Base-by-base conservation (phyloP, 768 basidiomycete species). In the Lactifluus volemus region DNA sequence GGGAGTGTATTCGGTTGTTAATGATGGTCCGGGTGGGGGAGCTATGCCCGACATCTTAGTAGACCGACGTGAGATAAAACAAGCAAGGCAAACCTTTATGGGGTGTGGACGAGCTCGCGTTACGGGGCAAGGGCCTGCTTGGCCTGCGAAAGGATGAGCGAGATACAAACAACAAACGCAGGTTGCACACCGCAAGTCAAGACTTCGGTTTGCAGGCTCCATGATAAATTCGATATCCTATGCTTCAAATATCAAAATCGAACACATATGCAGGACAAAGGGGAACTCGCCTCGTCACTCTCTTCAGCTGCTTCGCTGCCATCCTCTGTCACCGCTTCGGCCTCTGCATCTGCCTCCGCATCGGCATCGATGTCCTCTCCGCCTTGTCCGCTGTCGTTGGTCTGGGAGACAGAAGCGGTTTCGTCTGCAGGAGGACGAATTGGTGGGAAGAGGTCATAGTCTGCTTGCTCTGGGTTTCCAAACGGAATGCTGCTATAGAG, bases 211-310 rank as follows among this genome's bases (percentile, higher is more conserved):
- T 9, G 84, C 76, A 2, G 84, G 84, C 68, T 96, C 91, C 83
- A 92, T 86, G 57, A 96, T 92, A 66, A 96, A 89, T 76, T 96
- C 93, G 64, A 96, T 79, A 70, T 96, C 86, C 87, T 92, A 66
- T 12, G 49, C 39, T 11, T 30, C 25, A 25, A 25, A 41, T 36
- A 29, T 15, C n/a, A 36, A 44, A 15, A 25, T 2, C 52, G 12
- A 32, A 15, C 30, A 42, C 32, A 58, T 49, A 64, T 39, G 67
- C 69, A 34, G 64, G 84, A 85, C 63, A 80, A 79, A 5, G 6
- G 79, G 79, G 25, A 25, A 25, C 76, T 77, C 49, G 73, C 79
- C 66, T 73, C 79, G 14, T 69, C 71, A 6, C 70, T 71, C 49
- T 70, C 72, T 4, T 73, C 76, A 44, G 72, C 76, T 52, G 73